Evolutionary conservation across 345 rosid species (phyloP), one percentile per base, ranked within the genome.

Genomic region (Hypericum perforatum): DNA sequence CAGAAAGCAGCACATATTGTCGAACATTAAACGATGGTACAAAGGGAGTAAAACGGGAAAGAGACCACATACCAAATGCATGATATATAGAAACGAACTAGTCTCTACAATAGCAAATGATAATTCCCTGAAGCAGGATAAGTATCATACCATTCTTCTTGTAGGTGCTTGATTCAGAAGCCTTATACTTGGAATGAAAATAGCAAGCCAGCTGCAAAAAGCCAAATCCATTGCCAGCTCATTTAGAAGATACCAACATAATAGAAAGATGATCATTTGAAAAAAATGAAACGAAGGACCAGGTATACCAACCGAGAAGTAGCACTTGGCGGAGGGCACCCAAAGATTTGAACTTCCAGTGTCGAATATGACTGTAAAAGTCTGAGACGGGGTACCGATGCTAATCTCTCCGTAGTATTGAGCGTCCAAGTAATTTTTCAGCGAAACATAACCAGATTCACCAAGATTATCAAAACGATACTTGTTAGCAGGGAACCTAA

Each of bases 261-360:
- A 7, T 7, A 39, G 4, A 11, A 56, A 57, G 14, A 22, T 1
- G 4, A 22, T 4, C 32, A 22, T 15, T 39, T 5, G 42, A 16
- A 9, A 14, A 59, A 49, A 2, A 6, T 15, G 37, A 43, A 55
- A 6, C 16, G 22, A 40, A 29, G 32, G 0, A 9, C 0, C 41
- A 16, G 7, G 11, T 15, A 54, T 36, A 53, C 67, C 7, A 6
- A 67, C 72, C 58, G 72, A 67, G 32, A 67, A 67, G 39, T 67
- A 52, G 42, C 72, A 67, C 53, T 62, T 67, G 0, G 66, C 45
- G 0, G 72, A 62, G 37, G 72, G 72, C 3, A 67, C 63, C 72
- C 72, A 67, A 37, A 67, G 67, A 53, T 67, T 67, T 6, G 72
- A 67, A 44, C 72, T 67, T 52, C 72, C 72, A 0, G 72, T 67